Conservation (phyloP, 2,329 filamentous ascomycete genomes). For the Pseudovirgaria hyperparasitica region DNA sequence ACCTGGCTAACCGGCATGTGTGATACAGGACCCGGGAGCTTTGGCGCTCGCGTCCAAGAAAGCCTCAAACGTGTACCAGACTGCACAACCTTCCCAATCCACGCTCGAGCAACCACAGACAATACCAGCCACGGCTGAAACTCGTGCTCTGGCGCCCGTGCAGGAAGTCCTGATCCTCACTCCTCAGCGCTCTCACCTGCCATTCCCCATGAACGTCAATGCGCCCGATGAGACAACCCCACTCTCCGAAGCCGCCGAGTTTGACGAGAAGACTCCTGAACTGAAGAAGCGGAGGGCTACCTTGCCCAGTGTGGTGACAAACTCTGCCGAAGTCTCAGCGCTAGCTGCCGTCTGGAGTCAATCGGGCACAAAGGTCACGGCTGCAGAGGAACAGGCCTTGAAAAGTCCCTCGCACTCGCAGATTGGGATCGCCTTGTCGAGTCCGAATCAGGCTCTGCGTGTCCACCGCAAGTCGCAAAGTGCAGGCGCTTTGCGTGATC, state of each 20-base stretch:
- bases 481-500: conserved; percentile 21
- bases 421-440: conserved; percentile 24
- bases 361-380: conserved; percentile 10
- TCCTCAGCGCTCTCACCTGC: conserved; percentile 21
- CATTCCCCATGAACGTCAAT: conserved; percentile 29
- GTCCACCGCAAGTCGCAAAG: conserved; percentile 21
- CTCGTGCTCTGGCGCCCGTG: no score
- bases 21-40: conserved; percentile 18
- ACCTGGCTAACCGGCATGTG: no score
- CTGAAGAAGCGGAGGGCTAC: conserved; percentile 20
- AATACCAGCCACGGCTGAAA: no score
- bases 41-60: conserved; percentile 13
- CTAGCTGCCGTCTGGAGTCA: conserved; percentile 12
- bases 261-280: conserved; percentile 13
- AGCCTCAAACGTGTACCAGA: no score
- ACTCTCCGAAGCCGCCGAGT: conserved; percentile 21
- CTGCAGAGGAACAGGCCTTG: conserved; percentile 17
- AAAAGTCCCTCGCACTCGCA: no score
- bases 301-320: conserved; percentile 17
- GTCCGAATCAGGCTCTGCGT: conserved; percentile 14
- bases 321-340: conserved; percentile 14
- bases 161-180: conserved; percentile 20
- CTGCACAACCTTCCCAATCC: no score
- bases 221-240: conserved; percentile 21
- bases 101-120: no score